These are phyloP conservation scores for Astrocystis sublimbata DNA, from an alignment of 495 filamentous ascomycete species.

Conservation along the genomic window DNA sequence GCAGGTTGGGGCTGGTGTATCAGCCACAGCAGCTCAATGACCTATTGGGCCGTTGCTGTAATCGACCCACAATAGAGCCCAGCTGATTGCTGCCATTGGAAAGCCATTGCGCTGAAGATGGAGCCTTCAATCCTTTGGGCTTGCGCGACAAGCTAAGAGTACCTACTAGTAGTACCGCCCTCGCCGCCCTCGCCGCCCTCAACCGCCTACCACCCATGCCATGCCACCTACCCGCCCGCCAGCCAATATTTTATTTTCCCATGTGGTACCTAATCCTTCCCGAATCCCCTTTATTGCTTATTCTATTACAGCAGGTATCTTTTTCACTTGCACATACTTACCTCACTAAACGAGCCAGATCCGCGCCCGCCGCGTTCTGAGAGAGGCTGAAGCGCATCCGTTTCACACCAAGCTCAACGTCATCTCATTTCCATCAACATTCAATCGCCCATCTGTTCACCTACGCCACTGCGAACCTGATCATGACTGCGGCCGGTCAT, in stretches of 20 bases:
- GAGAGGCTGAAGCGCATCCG: slow-evolving; percentile 16
- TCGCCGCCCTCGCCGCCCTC: too few species aligned
- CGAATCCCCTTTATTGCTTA: slow-evolving; percentile 5
- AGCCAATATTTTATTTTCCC: slow-evolving; percentile 18
- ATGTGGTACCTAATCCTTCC: neutral
- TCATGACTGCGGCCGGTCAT: slow-evolving; percentile 9
- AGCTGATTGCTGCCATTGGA: too few species aligned
- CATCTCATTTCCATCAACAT: neutral
- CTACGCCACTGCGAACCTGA: neutral
- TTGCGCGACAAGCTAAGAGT: too few species aligned
- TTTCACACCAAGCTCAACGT: neutral
- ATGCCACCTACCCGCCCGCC: slow-evolving; percentile 3
- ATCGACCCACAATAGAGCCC: too few species aligned
- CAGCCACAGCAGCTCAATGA: neutral
- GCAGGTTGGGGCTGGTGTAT: too few species aligned
- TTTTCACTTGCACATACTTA: slow-evolving; percentile 1
- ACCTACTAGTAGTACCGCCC: too few species aligned
- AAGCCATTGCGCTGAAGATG: neutral
- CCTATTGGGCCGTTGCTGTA: neutral
- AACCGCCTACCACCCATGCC: too few species aligned
- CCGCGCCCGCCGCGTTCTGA: slow-evolving; percentile 6
- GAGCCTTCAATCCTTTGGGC: neutral
- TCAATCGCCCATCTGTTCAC: neutral
- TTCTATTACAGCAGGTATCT: slow-evolving; percentile 11
- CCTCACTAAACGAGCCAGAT: neutral